A percentile compares a stretch with the other conserved stretches of the same genome.
Evolutionary conservation across 805 yeast species (phyloP).

Genomic region (Kodamaea kaohsiungensis): DNA sequence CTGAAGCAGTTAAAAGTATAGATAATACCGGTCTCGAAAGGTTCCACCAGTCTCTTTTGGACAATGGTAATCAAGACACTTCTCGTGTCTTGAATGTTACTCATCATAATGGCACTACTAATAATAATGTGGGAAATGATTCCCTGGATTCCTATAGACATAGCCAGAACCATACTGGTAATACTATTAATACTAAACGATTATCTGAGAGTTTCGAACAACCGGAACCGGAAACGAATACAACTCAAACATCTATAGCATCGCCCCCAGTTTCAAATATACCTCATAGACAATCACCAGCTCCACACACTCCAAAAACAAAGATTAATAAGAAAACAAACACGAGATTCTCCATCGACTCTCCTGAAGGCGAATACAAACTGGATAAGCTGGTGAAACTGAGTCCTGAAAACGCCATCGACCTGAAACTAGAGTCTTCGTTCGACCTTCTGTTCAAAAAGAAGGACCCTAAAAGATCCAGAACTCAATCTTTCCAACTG

Average conservation of each 20-base stretch:
- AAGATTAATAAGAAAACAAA: neutral
- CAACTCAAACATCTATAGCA: too few species aligned
- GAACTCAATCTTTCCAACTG: constrained; percentile 46
- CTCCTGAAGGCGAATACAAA: constrained; percentile 4
- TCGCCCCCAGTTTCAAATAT: too few species aligned
- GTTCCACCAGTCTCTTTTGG: neutral
- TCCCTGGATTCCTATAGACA: neutral
- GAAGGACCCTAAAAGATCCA: constrained; percentile 35
- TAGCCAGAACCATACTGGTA: neutral
- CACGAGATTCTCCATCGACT: constrained; percentile 1
- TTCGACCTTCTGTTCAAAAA: constrained; percentile 29
- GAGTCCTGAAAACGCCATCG: neutral
- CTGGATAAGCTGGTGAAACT: constrained; percentile 6
- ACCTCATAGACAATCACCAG: neutral
- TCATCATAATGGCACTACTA: neutral
- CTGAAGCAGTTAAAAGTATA: neutral
- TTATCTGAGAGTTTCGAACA: too few species aligned
- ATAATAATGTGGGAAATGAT: neutral
- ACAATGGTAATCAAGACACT: neutral
- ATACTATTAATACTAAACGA: too few species aligned
- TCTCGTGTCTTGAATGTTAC: neutral
- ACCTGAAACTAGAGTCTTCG: constrained; percentile 2
- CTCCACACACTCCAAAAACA: neutral
- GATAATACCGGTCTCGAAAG: neutral
- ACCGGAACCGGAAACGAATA: too few species aligned